These are phyloP conservation scores for Phanerodontia chrysosporium DNA, from an alignment of 768 basidiomycete species.

Conservation along the genomic window DNA sequence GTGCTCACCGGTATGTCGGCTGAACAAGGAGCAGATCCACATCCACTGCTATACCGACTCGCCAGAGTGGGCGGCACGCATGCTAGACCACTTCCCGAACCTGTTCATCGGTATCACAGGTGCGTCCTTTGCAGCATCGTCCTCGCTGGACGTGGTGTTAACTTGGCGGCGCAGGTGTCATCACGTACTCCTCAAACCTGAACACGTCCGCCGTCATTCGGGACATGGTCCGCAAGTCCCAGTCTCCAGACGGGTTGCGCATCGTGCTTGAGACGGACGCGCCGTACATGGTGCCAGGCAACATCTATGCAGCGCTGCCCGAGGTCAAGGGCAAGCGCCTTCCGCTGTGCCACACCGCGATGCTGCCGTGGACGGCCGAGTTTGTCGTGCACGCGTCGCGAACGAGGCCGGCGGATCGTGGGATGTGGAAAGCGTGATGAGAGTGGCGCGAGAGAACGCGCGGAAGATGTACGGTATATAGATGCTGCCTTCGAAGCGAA, in stretches of 20 bases:
- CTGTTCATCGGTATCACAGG: slow-evolving; percentile 83
- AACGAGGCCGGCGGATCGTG: slow-evolving; percentile 38
- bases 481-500: background rate
- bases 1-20: background rate
- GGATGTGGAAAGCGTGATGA: slow-evolving; percentile 56
- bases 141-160: slow-evolving; percentile 47
- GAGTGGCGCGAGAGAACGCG: slow-evolving; percentile 62
- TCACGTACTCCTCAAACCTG: slow-evolving; percentile 71
- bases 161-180: slow-evolving; percentile 48
- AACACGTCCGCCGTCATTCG: slow-evolving; percentile 69
- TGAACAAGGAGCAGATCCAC: slow-evolving; percentile 51
- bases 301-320: slow-evolving; percentile 57
- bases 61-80: slow-evolving; percentile 64
- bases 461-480: slow-evolving; percentile 50
- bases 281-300: slow-evolving; percentile 81
- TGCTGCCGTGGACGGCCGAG: slow-evolving; percentile 84
- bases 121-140: slow-evolving; percentile 40
- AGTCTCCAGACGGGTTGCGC: slow-evolving; percentile 18
- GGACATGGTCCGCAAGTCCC: slow-evolving; percentile 23
- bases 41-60: slow-evolving; percentile 88
- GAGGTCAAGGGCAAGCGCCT: slow-evolving; percentile 48
- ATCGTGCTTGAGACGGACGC: slow-evolving; percentile 80
- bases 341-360: slow-evolving; percentile 71
- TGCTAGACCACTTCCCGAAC: slow-evolving; percentile 76
- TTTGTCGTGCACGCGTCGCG: slow-evolving; percentile 55